Percentiles rank a stretch among this genome's conserved stretches.
phyloP scores from a whole-genome alignment of 495 filamentous ascomycete species.

The Aspergillus funiculosus region DNA sequence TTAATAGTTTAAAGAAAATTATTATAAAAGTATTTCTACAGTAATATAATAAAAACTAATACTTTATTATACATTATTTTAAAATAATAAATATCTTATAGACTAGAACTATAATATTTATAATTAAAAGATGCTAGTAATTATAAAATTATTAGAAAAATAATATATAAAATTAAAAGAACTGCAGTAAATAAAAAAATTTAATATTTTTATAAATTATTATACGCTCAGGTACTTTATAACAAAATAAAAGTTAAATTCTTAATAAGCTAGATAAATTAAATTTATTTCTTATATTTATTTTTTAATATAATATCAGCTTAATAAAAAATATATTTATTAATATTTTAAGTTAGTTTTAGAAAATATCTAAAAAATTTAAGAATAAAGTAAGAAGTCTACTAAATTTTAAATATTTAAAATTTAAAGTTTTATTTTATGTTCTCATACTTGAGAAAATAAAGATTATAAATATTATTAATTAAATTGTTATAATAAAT shows the following conservation, averaged over 20 bases:
- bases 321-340: background rate
- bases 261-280: background rate
- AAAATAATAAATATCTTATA: conserved; percentile 18
- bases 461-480: too few species aligned
- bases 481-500: too few species aligned
- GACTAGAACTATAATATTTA: conserved; percentile 32
- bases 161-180: conserved; percentile 24
- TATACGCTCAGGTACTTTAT: conserved; percentile 26
- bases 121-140: conserved; percentile 26
- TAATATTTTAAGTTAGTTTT: background rate
- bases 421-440: background rate
- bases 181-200: background rate
- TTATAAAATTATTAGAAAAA: conserved; percentile 23
- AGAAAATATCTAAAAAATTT: background rate
- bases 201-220: conserved; percentile 13
- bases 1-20: conserved; percentile 12
- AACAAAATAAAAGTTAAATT: conserved; percentile 14
- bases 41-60: background rate
- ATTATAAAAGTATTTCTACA: conserved; percentile 8
- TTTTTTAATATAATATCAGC: conserved; percentile 10
- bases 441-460: too few species aligned
- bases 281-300: conserved; percentile 1
- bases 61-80: conserved; percentile 21
- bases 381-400: background rate
- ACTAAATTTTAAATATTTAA: background rate